These are phyloP conservation scores for Flaveria bidentis DNA, from an alignment of 129 eudicot species.

Conservation along the genomic window DNA sequence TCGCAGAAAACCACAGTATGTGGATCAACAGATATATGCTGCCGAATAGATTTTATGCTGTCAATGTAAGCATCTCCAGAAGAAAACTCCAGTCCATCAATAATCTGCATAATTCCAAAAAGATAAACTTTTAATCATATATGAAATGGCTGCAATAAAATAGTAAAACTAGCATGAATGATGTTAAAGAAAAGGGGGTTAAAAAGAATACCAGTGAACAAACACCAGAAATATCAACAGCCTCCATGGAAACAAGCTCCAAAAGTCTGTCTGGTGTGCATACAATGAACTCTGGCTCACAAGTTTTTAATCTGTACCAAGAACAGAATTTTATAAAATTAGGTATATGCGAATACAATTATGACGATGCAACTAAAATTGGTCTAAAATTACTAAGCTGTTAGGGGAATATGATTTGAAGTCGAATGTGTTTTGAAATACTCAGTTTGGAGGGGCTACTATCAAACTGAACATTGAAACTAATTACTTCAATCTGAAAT, in stretches of 20 bases:
- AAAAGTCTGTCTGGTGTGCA: constrained; percentile 91
- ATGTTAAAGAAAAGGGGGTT: background rate
- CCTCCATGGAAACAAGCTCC: constrained; percentile 68
- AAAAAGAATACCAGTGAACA: constrained; percentile 64
- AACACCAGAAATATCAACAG: constrained; percentile 66
- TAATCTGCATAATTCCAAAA: constrained; percentile 46
- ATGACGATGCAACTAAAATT: background rate
- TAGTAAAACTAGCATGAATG: background rate
- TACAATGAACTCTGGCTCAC: constrained; percentile 91
- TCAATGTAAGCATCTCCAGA: constrained; percentile 43
- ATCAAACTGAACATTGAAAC: background rate
- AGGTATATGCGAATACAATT: background rate
- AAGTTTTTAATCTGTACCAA: constrained; percentile 58
- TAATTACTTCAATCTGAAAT: background rate
- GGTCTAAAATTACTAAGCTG: background rate
- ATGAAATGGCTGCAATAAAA: background rate
- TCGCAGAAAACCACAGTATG: constrained; percentile 64
- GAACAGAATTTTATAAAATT: background rate
- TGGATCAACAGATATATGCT: constrained; percentile 53
- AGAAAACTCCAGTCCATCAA: constrained; percentile 61
- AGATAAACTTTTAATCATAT: background rate
- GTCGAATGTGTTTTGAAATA: background rate
- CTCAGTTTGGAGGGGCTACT: background rate
- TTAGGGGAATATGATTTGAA: background rate
- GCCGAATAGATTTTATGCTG: constrained; percentile 46